Percentiles rank a stretch among this genome's conserved stretches.
Evolutionary conservation across 1,284 basidiomycete species (phyloP).

Genomic region (Leccinum griseonigrum): DNA sequence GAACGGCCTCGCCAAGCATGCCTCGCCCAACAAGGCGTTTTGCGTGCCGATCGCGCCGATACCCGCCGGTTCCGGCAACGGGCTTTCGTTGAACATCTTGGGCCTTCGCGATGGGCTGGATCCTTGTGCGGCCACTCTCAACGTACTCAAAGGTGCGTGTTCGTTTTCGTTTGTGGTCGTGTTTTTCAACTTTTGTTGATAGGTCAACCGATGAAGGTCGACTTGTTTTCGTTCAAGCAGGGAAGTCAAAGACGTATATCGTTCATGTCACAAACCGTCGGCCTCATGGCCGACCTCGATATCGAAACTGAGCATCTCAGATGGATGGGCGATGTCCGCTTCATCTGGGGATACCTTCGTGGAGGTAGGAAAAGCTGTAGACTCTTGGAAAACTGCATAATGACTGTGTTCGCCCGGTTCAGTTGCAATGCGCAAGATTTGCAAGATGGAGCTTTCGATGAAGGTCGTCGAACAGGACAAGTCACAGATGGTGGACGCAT

Average conservation of each 20-base stretch:
- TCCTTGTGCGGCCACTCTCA: constrained; percentile 73
- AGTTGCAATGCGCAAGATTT: constrained; percentile 69
- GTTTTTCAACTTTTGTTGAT: background rate
- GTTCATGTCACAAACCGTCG: constrained; percentile 87
- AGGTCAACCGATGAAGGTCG: constrained; percentile 74
- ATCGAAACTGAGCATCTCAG: constrained; percentile 85
- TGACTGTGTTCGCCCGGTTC: background rate
- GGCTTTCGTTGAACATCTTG: constrained; percentile 71
- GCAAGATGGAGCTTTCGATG: constrained; percentile 68
- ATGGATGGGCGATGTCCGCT: constrained; percentile 93
- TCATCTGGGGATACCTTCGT: constrained; percentile 79
- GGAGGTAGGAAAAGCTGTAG: constrained; percentile 47
- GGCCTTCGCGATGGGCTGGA: constrained; percentile 75
- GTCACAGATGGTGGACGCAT: constrained; percentile 57
- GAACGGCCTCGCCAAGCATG: constrained; percentile 83
- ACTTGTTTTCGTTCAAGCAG: constrained; percentile 81
- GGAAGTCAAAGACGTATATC: constrained; percentile 69
- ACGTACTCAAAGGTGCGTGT: constrained; percentile 80
- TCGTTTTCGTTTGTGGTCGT: background rate
- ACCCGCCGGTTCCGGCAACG: constrained; percentile 88
- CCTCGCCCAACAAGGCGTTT: constrained; percentile 70
- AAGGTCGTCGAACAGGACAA: constrained; percentile 76
- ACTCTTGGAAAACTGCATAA: background rate
- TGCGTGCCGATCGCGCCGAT: constrained; percentile 80
- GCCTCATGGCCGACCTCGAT: constrained; percentile 91